Conservation (phyloP, 2,329 filamentous ascomycete species). For the Aspergillus latus region DNA sequence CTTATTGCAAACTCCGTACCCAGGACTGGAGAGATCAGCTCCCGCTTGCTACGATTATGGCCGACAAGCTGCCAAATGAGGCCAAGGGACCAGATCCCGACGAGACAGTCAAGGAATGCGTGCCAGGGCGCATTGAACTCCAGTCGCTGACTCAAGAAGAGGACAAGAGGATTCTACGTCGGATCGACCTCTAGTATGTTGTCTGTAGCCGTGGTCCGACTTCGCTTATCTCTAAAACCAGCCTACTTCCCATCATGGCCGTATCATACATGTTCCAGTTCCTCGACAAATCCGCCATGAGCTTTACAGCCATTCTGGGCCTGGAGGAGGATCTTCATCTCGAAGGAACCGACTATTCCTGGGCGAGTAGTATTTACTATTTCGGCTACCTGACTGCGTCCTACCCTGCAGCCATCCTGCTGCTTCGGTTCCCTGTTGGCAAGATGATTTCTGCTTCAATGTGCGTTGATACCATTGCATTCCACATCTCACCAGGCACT, state of each 20-base stretch:
- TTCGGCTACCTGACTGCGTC: slow-evolving; percentile 34
- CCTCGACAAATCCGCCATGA: slow-evolving; percentile 3
- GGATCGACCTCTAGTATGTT: slow-evolving; percentile 1
- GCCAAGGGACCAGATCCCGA: neutral
- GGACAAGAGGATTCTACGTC: neutral
- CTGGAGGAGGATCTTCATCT: slow-evolving; percentile 32
- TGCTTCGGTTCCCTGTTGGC: slow-evolving; percentile 39
- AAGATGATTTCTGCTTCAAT: slow-evolving; percentile 26
- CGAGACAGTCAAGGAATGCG: neutral
- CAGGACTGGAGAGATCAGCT: too few species aligned
- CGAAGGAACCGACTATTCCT: slow-evolving; percentile 25
- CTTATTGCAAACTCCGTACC: too few species aligned
- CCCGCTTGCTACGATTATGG: neutral
- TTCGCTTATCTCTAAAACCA: neutral
- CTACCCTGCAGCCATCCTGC: slow-evolving; percentile 36
- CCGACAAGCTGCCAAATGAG: neutral
- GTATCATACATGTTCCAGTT: slow-evolving; percentile 8
- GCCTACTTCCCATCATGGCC: neutral
- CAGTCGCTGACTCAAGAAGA: neutral
- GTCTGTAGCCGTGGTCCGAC: neutral
- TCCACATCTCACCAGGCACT: too few species aligned
- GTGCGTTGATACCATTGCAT: too few species aligned
- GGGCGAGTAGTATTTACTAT: slow-evolving; percentile 27
- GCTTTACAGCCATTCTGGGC: neutral
- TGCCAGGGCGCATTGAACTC: neutral